Evolutionary conservation across 1,284 basidiomycete species (phyloP), one percentile per base, ranked within the genome.

Genomic region (Marasmius tenuissimus): DNA sequence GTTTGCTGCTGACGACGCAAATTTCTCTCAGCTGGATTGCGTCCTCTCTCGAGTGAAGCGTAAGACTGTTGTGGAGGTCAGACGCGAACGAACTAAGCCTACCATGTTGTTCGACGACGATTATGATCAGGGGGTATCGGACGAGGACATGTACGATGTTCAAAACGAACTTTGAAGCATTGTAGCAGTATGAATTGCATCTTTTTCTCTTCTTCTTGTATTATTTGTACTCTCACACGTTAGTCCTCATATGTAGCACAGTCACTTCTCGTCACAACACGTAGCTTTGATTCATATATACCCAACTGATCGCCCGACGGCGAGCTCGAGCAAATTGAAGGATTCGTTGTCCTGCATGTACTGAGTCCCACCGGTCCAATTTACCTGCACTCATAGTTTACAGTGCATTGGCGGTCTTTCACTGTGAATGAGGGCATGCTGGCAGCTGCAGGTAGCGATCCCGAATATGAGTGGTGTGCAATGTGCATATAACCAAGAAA

Each of bases 11-110:
- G 88, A 96, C 70, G 83, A 88, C 61, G 79, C 82, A 39, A 94
- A 98, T 76, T 99, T 97, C 75, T 73, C 81, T 35, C 85, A 89
- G 62, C 84, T 99, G 37, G 97, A 99, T 75, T 80, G 77, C 47
- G 84, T 97, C 39, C 85, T 99, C 37, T 76, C 78, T 54, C 85
- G 89, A 27, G 87, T 98, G 18, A 83, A 83, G 63, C 88, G 95
- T 35, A 84, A 84, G 57, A 86, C 85, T 20, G 71, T 78, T 47
- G 70, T 78, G 55, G 83, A 88, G 62, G 75, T 81, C 16, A 62
- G 71, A 12, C 66, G 72, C 10, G 72, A 76, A 62, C 67, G 67
- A 37, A 7, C n/a, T 37, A 33, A 18, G 12, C 27, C 52, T 16
- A 14, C 27, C n/a, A 3, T 9, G 11, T 14, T 14, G n/a, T 10